Base-by-base conservation (phyloP, 306 rosid genomes). In the Chamaecrista fasciculata region DNA sequence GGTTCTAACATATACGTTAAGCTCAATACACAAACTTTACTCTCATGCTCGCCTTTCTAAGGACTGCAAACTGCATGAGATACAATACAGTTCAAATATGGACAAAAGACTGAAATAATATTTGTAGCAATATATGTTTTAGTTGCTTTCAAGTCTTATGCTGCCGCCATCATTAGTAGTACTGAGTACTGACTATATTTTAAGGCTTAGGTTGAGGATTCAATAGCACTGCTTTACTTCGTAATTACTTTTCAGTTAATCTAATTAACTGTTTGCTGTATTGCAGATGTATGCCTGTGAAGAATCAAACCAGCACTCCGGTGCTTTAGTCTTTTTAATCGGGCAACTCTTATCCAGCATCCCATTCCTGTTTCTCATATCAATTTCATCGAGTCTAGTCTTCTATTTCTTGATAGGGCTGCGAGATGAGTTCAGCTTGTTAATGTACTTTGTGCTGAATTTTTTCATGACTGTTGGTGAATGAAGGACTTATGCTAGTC, bases 361-460 rank as follows among this genome's bases (percentile, higher is more conserved):
- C 57, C 99, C 99, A 0, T 91, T 91, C 86, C 92, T 95, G 60
- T 95, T 95, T 75, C 99, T 95, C 76, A 86, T 95, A 77, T 83
- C 99, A 67, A 95, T 95, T 67, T 87, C 97, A 8, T 82, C 99
- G 42, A 95, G 96, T 77, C 92, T 91, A 1, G 91, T 87, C 78
- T 91, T 95, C 83, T 95, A 95, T 79, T 95, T 95, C 87, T 85
- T 95, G 7, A 51, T 91, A 14, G 95, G 99, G 65, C 82, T 95
- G 82, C 81, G 82, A 43, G 99, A 95, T 62, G 92, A 91, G 63
- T 95, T 95, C 77, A 79, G 92, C 83, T 84, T 95, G 87, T 81
- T 95, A 76, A 95, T 95, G 99, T 95, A 95, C 91, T 95, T 95
- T 15, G 96, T 91, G 89, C 89, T 91, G 73, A 95, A 95, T 70